Evolutionary conservation across 441 rosid species (phyloP), one percentile per base, ranked within the genome.

Genomic region (Gossypium aridum): DNA sequence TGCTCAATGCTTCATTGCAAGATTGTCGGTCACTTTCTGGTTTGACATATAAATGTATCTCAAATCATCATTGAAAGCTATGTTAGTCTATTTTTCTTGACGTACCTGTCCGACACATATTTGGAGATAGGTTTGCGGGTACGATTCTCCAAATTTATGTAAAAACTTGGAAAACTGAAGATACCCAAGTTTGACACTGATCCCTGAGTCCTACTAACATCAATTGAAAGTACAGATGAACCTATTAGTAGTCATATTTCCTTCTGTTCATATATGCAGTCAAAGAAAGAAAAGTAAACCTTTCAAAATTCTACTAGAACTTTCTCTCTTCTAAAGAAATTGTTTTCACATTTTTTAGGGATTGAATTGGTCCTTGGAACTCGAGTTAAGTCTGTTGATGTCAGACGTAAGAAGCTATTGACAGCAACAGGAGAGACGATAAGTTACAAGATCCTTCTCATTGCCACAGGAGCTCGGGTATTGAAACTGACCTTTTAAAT

Each of bases 381-480:
- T 85, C 90, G 88, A 77, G 99, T 95, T 65, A 91, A 90, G 83
- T 90, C 98, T 39, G 95, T 86, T 63, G 98, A 93, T 81, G 89
- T 91, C 83, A 91, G 91, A 83, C 91, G 98, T 56, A 91, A 87
- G 83, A 90, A 92, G 71, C 89, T 93, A 69, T 80, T 92, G 81
- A 93, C 99, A 49, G 92, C 93, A 76, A 79, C 92, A 12, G 98
- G 98, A 66, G 99, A 95, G 86, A 95, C 99, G 59, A 95, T 95
- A 80, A 90, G 93, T 82, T 95, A 91, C 87, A 89, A 91, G 79
- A 76, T 85, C 83, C 91, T 95, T 75, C 89, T 95, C 80, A 84
- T 95, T 82, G 98, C 97, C 73, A 93, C 98, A 75, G 99, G 99
- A 87, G 99, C 99, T 84, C 91, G 92, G 98, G 99, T 95, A 95